Percentiles rank a stretch among this genome's conserved stretches.
These are phyloP conservation scores for Colletotrichum tropicale DNA, from an alignment of 2,329 filamentous ascomycete species.

Conservation along the genomic window DNA sequence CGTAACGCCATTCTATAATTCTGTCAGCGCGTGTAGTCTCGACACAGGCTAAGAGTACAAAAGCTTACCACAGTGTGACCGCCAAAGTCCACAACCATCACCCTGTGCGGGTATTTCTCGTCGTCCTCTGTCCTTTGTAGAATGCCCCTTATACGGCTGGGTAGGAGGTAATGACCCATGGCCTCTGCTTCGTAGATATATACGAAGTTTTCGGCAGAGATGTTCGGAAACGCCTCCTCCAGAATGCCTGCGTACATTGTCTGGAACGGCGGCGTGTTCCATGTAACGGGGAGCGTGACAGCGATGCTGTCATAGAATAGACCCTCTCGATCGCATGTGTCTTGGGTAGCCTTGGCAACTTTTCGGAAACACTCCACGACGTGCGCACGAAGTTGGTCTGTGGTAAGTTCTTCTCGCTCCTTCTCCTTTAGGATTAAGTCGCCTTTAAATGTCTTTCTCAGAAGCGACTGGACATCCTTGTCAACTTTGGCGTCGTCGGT, in stretches of 20 bases:
- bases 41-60: rapidly evolving
- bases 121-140: background rate
- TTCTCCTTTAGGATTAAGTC: background rate
- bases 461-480: background rate
- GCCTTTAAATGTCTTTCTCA: background rate
- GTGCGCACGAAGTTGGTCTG: background rate
- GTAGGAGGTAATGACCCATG: background rate
- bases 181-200: background rate
- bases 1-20: background rate
- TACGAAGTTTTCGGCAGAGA: background rate
- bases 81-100: rapidly evolving
- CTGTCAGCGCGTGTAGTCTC: rapidly evolving
- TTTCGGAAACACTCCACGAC: background rate
- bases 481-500: background rate
- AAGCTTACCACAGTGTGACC: background rate
- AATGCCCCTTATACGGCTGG: rapidly evolving
- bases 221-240: background rate
- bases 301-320: background rate
- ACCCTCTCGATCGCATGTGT: background rate
- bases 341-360: background rate
- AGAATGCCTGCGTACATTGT: background rate
- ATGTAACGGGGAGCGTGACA: background rate
- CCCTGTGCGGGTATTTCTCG: background rate
- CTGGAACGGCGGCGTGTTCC: background rate
- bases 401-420: background rate